phyloP scores from a whole-genome alignment of 768 basidiomycete genomes.

The Daedalea quercina region DNA sequence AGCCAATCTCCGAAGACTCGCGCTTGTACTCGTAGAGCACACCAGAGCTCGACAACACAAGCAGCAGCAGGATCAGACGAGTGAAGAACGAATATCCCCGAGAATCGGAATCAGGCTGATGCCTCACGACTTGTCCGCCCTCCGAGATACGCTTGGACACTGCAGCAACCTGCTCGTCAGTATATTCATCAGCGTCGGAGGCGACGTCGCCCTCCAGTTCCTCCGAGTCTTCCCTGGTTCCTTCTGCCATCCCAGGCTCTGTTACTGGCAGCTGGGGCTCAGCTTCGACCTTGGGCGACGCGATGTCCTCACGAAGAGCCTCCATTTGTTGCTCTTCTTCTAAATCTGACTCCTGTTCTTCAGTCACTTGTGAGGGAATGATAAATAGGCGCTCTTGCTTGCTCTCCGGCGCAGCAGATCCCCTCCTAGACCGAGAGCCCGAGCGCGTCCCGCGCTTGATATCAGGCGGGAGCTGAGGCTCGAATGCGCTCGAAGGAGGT shows the following conservation, averaged over 20 bases:
- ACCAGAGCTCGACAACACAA: constrained; percentile 14
- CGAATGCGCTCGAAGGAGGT: constrained; percentile 51
- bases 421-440: constrained; percentile 6
- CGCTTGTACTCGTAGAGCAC: constrained; percentile 47
- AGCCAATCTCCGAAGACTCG: constrained; percentile 69
- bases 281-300: background rate
- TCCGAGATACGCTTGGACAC: constrained; percentile 34
- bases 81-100: constrained; percentile 25
- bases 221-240: constrained; percentile 5
- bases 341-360: constrained; percentile 11
- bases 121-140: constrained; percentile 19
- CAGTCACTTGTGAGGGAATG: background rate
- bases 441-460: constrained; percentile 24
- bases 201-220: constrained; percentile 11
- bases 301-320: constrained; percentile 1
- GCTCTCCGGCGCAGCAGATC: background rate
- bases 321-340: constrained; percentile 4
- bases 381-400: constrained; percentile 4
- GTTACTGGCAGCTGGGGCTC: background rate
- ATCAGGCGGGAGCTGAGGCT: constrained; percentile 41
- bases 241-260: background rate
- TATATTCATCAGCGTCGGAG: background rate
- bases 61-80: constrained; percentile 37
- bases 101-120: background rate
- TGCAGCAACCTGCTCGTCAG: constrained; percentile 23